Conservation (phyloP, 2,329 filamentous ascomycete genomes). For the Fusarium mundagurra region DNA sequence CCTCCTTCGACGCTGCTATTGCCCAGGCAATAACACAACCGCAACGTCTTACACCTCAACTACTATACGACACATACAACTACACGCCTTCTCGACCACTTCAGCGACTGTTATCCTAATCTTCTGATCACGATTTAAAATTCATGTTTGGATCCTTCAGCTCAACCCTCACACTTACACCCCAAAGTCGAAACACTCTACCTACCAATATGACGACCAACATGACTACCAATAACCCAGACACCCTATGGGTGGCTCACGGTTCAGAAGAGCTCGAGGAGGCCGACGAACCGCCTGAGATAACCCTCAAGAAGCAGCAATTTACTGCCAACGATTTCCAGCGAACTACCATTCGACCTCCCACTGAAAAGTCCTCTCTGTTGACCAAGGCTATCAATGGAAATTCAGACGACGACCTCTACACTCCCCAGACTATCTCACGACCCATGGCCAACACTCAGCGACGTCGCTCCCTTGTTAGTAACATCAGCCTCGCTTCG, state of each 20-base stretch:
- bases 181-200: slow-evolving; percentile 39
- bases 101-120: slow-evolving; percentile 1
- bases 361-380: slow-evolving; percentile 77
- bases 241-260: slow-evolving; percentile 48
- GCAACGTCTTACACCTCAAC: slow-evolving; percentile 40
- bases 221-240: slow-evolving; percentile 45
- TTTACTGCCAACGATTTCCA: slow-evolving; percentile 53
- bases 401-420: slow-evolving; percentile 66
- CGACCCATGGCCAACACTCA: slow-evolving; percentile 47
- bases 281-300: slow-evolving; percentile 88
- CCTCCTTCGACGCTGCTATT: slow-evolving; percentile 29
- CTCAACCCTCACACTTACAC: slow-evolving; percentile 25
- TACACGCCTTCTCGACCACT: background rate
- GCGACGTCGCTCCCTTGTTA: slow-evolving; percentile 75
- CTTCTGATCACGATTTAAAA: slow-evolving; percentile 7
- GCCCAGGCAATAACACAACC: background rate
- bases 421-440: slow-evolving; percentile 49
- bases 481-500: slow-evolving; percentile 82
- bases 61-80: slow-evolving; percentile 31
- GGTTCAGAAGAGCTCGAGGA: slow-evolving; percentile 75
- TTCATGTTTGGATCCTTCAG: slow-evolving; percentile 10
- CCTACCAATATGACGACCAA: slow-evolving; percentile 50
- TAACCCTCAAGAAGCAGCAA: slow-evolving; percentile 43
- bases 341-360: slow-evolving; percentile 58
- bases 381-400: slow-evolving; percentile 85